Conservation (phyloP, 805 yeast genomes). For the Yarrowia deformans region DNA sequence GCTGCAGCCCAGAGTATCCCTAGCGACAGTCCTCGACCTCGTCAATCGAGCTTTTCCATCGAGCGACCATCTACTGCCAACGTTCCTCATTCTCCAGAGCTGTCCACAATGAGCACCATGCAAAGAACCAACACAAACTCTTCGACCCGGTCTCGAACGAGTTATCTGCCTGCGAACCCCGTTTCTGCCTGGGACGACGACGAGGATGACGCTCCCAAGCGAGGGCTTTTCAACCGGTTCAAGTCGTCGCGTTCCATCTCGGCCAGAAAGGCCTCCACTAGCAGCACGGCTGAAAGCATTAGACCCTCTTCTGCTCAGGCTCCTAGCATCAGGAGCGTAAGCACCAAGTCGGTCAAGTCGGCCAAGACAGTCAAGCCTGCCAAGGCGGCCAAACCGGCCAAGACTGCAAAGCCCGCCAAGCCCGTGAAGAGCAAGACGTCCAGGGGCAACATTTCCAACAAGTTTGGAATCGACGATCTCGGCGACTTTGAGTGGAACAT, state of each 20-base stretch:
- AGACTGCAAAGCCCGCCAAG: background rate
- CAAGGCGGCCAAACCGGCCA: background rate
- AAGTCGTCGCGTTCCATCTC: conserved; percentile 3
- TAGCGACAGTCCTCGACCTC: background rate
- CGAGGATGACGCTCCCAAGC: conserved; percentile 7
- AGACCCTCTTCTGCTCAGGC: background rate
- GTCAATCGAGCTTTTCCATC: background rate
- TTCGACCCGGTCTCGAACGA: background rate
- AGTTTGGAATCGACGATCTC: conserved; percentile 7
- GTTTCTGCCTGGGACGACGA: conserved; percentile 30
- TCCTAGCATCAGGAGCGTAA: background rate
- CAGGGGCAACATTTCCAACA: background rate
- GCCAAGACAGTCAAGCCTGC: background rate
- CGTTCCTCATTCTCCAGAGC: background rate
- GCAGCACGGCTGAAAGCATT: background rate
- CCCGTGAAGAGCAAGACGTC: background rate
- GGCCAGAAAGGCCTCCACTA: background rate
- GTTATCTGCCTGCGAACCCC: conserved; percentile 6
- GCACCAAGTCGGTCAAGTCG: background rate
- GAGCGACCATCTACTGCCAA: background rate
- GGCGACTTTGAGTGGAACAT: conserved; percentile 29
- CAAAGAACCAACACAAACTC: conserved; percentile 10
- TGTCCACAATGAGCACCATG: background rate
- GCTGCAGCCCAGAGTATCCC: conserved; percentile 17
- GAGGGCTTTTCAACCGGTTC: conserved; percentile 3